Evolutionary conservation across 306 rosid genomes (phyloP).

Genomic region (Lablab purpureus): DNA sequence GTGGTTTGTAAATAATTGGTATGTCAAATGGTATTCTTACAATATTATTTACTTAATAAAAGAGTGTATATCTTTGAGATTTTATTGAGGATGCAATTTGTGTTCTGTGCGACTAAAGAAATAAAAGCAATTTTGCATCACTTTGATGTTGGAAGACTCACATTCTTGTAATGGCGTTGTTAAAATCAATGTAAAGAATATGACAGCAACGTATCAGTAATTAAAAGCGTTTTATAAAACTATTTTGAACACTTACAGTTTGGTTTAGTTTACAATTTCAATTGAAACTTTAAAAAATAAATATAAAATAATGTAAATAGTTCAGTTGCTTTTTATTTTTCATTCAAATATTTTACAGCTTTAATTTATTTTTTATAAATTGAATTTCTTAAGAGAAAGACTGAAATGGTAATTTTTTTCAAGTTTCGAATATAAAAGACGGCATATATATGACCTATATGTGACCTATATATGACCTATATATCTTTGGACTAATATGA

Average conservation of each 20-base stretch:
- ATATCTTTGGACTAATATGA: neutral
- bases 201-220: neutral
- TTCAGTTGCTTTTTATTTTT: neutral
- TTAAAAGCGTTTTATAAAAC: neutral
- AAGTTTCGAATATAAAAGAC: neutral
- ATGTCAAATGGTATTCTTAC: too few species aligned
- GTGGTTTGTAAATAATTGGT: too few species aligned
- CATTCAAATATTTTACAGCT: neutral
- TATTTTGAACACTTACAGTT: neutral
- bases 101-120: neutral
- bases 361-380: neutral
- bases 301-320: neutral
- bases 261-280: neutral
- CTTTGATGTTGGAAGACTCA: neutral
- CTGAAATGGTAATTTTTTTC: neutral
- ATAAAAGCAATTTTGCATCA: neutral
- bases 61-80: neutral
- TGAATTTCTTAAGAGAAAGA: neutral
- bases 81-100: neutral
- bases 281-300: too few species aligned
- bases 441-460: too few species aligned
- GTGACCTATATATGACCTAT: too few species aligned
- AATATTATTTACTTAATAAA: too few species aligned
- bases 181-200: neutral
- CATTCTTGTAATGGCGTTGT: neutral